Percentiles rank a stretch among this genome's conserved stretches.
These are phyloP conservation scores for Kwoniella heveanensis DNA, from an alignment of 768 basidiomycete genomes.

Conservation along the genomic window DNA sequence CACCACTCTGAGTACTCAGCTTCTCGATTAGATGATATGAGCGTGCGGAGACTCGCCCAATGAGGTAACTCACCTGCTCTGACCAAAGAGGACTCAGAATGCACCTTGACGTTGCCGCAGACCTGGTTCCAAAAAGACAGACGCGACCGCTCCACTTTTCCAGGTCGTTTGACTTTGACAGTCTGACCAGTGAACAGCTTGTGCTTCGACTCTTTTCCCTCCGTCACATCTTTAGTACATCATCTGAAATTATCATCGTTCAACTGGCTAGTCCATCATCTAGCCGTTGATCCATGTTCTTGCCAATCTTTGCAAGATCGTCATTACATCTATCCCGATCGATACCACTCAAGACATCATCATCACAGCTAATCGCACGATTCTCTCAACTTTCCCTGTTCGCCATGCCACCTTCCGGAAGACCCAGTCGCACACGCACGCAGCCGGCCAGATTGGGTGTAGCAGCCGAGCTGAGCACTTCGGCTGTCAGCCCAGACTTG, in stretches of 20 bases:
- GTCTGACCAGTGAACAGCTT: background rate
- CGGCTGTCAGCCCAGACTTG: background rate
- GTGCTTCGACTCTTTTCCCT: background rate
- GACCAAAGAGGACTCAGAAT: background rate
- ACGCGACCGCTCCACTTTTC: background rate
- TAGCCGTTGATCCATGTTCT: background rate
- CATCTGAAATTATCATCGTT: too few relatives aligned
- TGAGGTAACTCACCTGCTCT: background rate
- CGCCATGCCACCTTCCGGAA: constrained; percentile 11
- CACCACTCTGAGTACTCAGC: too few relatives aligned
- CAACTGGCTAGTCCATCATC: background rate
- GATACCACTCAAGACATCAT: background rate
- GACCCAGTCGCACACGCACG: constrained; percentile 2
- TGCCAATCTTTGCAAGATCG: background rate
- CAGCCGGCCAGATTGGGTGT: background rate
- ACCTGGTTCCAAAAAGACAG: background rate
- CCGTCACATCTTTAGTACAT: too few relatives aligned
- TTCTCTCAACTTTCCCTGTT: background rate
- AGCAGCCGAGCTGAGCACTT: background rate
- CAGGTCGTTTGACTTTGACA: background rate
- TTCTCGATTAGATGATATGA: too few relatives aligned
- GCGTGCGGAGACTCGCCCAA: too few relatives aligned
- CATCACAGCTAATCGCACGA: background rate
- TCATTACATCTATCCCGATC: background rate
- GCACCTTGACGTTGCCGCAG: too few relatives aligned